phyloP scores from a whole-genome alignment of 768 basidiomycete genomes.

The Multifurca ochricompacta region DNA sequence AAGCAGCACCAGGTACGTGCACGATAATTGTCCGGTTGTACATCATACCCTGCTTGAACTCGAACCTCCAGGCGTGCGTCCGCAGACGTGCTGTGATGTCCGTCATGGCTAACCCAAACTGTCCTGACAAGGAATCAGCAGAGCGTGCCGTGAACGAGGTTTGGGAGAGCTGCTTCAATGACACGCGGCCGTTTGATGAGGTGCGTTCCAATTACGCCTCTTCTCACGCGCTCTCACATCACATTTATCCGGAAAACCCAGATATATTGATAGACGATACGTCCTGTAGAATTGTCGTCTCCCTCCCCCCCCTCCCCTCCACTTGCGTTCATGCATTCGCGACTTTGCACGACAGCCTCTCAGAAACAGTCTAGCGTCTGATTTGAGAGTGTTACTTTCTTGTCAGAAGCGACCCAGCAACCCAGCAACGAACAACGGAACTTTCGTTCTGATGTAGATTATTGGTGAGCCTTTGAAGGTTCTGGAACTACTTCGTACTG shows the following conservation, averaged over 20 bases:
- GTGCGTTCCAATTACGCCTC: slow-evolving; percentile 32
- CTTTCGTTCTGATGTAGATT: no score
- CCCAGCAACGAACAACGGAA: no score
- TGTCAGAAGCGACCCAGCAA: no score
- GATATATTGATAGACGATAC: slow-evolving; percentile 6
- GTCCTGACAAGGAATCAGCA: slow-evolving; percentile 67
- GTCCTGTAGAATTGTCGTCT: no score
- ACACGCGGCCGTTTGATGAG: slow-evolving; percentile 97
- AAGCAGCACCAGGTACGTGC: slow-evolving; percentile 83
- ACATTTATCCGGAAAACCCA: background rate
- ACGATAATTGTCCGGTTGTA: slow-evolving; percentile 14
- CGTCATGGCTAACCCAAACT: slow-evolving; percentile 72
- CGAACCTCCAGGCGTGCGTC: slow-evolving; percentile 69
- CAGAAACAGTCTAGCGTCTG: no score
- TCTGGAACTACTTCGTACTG: no score
- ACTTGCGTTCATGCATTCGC: no score
- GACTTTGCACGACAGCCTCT: no score
- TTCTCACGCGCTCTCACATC: background rate
- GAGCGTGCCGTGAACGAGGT: slow-evolving; percentile 92
- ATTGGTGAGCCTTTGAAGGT: no score
- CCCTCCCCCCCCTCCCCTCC: no score
- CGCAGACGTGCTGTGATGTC: slow-evolving; percentile 80
- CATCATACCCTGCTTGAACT: slow-evolving; percentile 8
- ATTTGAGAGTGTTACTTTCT: no score
- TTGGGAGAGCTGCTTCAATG: slow-evolving; percentile 93